Conservation (phyloP, 1,284 basidiomycete genomes). For the Mycena sp. region DNA sequence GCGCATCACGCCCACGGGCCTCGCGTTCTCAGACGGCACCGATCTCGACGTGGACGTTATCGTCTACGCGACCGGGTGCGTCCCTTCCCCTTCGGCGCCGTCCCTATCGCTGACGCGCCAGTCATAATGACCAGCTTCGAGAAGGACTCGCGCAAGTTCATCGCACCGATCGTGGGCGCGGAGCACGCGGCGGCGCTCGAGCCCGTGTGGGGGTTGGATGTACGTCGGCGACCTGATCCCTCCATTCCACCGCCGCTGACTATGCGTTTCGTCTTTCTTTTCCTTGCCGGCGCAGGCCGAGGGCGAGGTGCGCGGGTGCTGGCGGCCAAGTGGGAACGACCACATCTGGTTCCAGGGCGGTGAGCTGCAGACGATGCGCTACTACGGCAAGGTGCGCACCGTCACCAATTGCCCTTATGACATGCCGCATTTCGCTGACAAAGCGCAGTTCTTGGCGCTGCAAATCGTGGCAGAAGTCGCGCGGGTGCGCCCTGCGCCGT, state of each 20-base stretch:
- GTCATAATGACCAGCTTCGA: constrained; percentile 14
- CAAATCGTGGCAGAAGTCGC: constrained; percentile 27
- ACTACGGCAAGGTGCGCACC: constrained; percentile 20
- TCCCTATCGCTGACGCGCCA: not conserved
- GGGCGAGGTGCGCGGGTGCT: constrained; percentile 28
- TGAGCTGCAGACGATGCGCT: constrained; percentile 28
- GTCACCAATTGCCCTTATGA: not conserved
- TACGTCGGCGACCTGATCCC: not conserved
- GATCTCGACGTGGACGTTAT: constrained; percentile 24
- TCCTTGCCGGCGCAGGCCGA: constrained; percentile 21
- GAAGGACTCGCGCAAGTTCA: constrained; percentile 19
- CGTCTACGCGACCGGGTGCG: constrained; percentile 25
- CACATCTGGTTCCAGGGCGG: constrained; percentile 28
- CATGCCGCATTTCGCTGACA: not conserved
- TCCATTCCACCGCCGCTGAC: too few relatives aligned
- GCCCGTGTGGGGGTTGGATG: constrained; percentile 28
- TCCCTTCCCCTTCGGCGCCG: too few relatives aligned
- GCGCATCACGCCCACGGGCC: constrained; percentile 16
- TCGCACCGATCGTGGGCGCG: constrained; percentile 11
- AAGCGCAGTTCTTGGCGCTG: constrained; percentile 27
- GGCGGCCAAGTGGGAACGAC: constrained; percentile 26
- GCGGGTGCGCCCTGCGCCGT: constrained; percentile 13
- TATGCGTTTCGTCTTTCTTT: too few relatives aligned
- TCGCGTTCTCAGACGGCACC: constrained; percentile 24
- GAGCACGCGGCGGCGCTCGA: constrained; percentile 16